Conservation (phyloP, 768 basidiomycete species). For the Xanthoconium purpureum region DNA sequence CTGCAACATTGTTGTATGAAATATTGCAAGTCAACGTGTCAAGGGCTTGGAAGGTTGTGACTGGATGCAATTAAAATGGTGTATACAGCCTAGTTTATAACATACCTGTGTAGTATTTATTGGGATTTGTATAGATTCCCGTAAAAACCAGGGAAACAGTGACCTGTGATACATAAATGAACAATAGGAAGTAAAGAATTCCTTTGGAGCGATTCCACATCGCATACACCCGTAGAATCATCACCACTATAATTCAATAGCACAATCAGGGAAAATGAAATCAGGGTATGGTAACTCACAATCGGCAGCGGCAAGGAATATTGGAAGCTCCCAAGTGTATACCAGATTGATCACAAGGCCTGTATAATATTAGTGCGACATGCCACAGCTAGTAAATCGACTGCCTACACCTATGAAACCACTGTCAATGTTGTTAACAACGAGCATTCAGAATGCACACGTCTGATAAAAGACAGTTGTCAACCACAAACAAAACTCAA, state of each 20-base stretch:
- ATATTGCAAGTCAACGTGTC: too few relatives aligned
- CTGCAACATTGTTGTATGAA: too few relatives aligned
- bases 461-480: too few relatives aligned
- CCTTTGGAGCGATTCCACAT: slow-evolving; percentile 7
- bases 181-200: not conserved
- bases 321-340: not conserved
- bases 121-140: too few relatives aligned
- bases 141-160: too few relatives aligned
- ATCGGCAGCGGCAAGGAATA: slow-evolving; percentile 7
- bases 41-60: too few relatives aligned
- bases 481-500: not conserved
- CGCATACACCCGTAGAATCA: slow-evolving; percentile 15
- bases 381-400: not conserved
- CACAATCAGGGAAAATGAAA: too few relatives aligned
- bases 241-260: not conserved
- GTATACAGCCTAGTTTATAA: too few relatives aligned
- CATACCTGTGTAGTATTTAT: too few relatives aligned
- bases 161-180: too few relatives aligned
- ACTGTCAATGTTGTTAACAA: not conserved
- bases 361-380: not conserved
- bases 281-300: not conserved
- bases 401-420: slow-evolving; percentile 8
- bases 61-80: too few relatives aligned
- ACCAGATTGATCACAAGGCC: not conserved
- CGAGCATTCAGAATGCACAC: not conserved